A percentile compares a stretch with the other conserved stretches of the same genome.
Evolutionary conservation across 495 filamentous ascomycete genomes (phyloP).

Genomic region (Alectoria sarmentosa): DNA sequence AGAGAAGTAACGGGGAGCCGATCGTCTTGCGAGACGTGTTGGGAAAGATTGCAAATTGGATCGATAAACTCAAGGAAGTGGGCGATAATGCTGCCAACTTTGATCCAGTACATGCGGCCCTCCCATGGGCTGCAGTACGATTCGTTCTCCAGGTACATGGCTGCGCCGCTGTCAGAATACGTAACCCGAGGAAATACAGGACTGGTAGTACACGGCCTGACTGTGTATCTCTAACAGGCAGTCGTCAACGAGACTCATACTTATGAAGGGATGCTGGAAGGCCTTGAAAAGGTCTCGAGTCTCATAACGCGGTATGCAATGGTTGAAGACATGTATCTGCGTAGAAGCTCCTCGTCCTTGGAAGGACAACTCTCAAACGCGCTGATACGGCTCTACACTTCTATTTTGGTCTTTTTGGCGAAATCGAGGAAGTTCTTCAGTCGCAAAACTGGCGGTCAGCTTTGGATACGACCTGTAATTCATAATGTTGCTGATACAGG

Average conservation of each 20-base stretch:
- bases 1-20: not conserved
- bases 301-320: not conserved
- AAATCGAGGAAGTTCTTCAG: not conserved
- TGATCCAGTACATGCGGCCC: not conserved
- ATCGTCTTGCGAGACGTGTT: not conserved
- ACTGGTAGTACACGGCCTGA: no score
- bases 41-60: not conserved
- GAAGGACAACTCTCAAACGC: not conserved
- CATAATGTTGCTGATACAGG: no score
- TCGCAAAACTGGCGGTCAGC: not conserved
- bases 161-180: no score
- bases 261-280: no score
- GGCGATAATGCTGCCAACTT: not conserved
- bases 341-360: no score
- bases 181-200: no score
- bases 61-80: not conserved
- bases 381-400: not conserved
- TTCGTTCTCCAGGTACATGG: not conserved
- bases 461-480: no score
- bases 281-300: not conserved
- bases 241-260: no score
- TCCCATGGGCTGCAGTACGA: not conserved
- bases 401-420: not conserved
- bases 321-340: not conserved
- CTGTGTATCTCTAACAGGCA: no score